Evolutionary conservation across 2,329 filamentous ascomycete genomes (phyloP).

Genomic region (Pyricularia sp.): DNA sequence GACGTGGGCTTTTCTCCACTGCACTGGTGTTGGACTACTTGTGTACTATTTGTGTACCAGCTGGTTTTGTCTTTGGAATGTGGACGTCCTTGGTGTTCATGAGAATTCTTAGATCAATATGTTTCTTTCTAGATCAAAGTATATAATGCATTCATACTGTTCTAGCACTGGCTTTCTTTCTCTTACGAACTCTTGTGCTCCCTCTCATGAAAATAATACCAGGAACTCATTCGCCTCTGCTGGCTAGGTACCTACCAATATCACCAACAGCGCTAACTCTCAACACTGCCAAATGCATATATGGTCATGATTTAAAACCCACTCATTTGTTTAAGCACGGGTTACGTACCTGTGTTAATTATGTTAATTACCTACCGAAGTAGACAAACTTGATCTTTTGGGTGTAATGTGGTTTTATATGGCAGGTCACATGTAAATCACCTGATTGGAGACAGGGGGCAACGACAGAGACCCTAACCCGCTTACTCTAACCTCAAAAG

Average conservation of each 20-base stretch:
- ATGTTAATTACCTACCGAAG: not conserved
- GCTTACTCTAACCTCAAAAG: not conserved
- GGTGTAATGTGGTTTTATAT: not conserved
- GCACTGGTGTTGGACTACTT: not conserved
- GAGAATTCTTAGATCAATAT: not conserved
- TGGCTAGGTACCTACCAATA: too few species aligned
- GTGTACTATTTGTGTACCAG: not conserved
- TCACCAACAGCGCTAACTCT: not conserved
- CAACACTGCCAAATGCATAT: not conserved
- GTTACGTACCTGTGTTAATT: too few species aligned
- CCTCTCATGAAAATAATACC: too few species aligned
- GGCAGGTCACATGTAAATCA: not conserved
- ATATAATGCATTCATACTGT: not conserved
- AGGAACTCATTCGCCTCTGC: too few species aligned
- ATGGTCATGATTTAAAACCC: not conserved
- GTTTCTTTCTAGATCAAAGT: not conserved
- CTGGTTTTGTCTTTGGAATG: not conserved
- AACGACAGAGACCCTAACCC: not conserved
- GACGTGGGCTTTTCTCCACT: not conserved
- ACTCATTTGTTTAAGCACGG: not conserved
- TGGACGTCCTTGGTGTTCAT: not conserved
- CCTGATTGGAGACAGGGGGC: not conserved
- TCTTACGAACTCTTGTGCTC: too few species aligned
- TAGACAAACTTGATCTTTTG: not conserved
- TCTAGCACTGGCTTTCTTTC: too few species aligned